These are phyloP conservation scores for Apium graveolens DNA, from an alignment of 129 eudicot species.

Conservation along the genomic window DNA sequence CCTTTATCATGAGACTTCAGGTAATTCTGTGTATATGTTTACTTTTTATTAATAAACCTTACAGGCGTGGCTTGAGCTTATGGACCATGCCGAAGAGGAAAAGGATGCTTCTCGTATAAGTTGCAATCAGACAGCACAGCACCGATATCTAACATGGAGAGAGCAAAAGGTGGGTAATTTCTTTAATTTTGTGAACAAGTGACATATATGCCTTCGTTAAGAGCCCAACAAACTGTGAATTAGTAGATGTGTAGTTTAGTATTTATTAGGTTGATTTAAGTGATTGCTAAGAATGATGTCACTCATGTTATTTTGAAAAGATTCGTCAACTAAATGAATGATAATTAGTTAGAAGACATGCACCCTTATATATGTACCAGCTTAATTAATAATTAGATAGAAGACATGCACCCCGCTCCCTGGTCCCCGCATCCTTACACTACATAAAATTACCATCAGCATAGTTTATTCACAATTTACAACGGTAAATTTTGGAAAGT, in stretches of 20 bases:
- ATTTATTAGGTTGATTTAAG: background rate
- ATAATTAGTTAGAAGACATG: background rate
- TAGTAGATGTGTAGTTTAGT: background rate
- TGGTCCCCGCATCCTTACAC: background rate
- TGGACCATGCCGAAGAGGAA: conserved; percentile 55
- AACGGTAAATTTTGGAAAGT: background rate
- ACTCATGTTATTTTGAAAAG: background rate
- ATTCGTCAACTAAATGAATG: background rate
- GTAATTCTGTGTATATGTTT: background rate
- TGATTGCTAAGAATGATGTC: background rate
- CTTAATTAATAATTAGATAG: background rate
- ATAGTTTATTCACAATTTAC: background rate
- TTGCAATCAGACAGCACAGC: conserved; percentile 64
- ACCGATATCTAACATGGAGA: conserved; percentile 91
- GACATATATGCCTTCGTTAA: background rate
- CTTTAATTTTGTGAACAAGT: background rate
- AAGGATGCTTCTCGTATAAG: conserved; percentile 36
- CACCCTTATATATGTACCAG: background rate
- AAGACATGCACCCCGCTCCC: background rate
- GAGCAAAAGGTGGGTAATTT: conserved; percentile 56
- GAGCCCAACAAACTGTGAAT: background rate
- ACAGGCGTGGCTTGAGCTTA: conserved; percentile 76
- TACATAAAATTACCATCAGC: background rate
- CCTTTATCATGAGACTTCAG: background rate
- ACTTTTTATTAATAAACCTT: background rate